Percentiles rank a stretch among this genome's conserved stretches.
Conservation (phyloP, 257 asterid genomes). For the Ilex asprella region DNA sequence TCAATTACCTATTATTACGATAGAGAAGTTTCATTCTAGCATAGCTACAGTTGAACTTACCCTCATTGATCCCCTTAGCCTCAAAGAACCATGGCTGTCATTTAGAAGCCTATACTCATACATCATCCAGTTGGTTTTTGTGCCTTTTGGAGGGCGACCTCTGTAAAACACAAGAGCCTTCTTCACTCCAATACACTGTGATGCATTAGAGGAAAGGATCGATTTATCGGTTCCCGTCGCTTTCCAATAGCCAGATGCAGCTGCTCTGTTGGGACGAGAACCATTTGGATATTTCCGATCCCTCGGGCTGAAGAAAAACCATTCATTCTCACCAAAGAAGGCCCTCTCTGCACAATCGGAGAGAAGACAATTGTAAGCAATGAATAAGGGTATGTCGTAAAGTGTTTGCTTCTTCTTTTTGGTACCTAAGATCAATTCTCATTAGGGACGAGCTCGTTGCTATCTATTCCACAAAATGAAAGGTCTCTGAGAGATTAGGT, state of each 20-base stretch:
- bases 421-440: no score
- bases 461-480: no score
- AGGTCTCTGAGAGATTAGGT: no score
- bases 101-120: constrained; percentile 24
- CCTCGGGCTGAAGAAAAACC: constrained; percentile 32
- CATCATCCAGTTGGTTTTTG: constrained; percentile 30
- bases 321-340: constrained; percentile 25
- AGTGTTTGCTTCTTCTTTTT: no score
- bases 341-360: constrained; percentile 12
- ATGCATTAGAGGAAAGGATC: constrained; percentile 10
- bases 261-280: constrained; percentile 29
- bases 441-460: no score
- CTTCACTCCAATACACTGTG: constrained; percentile 24
- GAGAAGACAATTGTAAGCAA: background rate
- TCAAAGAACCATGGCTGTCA: background rate
- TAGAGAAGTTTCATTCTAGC: no score
- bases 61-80: constrained; percentile 21
- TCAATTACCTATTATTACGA: no score
- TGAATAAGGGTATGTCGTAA: no score
- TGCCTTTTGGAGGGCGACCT: constrained; percentile 30
- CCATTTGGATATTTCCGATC: constrained; percentile 38
- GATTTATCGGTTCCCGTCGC: constrained; percentile 34
- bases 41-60: background rate
- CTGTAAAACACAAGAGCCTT: constrained; percentile 29
- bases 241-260: constrained; percentile 33